Base-by-base conservation (phyloP, 106 monocot genomes). In the Vanilla planifolia region DNA sequence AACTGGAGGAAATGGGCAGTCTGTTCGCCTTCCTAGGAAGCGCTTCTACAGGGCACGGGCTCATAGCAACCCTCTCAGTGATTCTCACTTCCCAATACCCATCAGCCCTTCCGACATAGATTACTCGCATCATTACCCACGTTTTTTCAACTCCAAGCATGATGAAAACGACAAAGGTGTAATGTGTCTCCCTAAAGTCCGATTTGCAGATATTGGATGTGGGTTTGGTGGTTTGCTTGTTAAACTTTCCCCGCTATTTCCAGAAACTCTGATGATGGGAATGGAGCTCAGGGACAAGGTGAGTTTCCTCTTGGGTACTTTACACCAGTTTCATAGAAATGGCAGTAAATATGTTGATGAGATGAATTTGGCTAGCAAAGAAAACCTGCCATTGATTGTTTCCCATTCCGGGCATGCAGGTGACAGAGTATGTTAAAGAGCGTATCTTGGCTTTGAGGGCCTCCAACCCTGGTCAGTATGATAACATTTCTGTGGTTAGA, bases 221-320 rank as follows among this genome's bases (percentile, higher is more conserved):
- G 96, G 96, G 10, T 98, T 98, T 59, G 96, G 96, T 17, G 91
- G 96, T 8, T 65, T 91, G 67, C 87, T 98, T 17, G 80, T 98
- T 16, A 71, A 69, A 33, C 84, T 98, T 17, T 98, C 91, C 7
- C 73, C 81, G 13, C 65, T 98, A 25, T 91, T 98, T 67, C 96
- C 96, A 7, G 76, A 79, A 47, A 82, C 79, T 34, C 73, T 98
- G n/a, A 98, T 91, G 87, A 79, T 98, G 16, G 96, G 96, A 33
- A 98, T 91, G 96, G 96, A 98, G 74, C 76, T 98, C 19, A 79
- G 96, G 43, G 91, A 91, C 52, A 98, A 98, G 96, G 96, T 83
- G 64, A 35, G 57, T 57, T 28, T 50, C n/a, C n/a, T n/a, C n/a
- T n/a, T n/a, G n/a, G n/a, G n/a, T n/a, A n/a, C n/a, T n/a, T n/a